phyloP scores from a whole-genome alignment of 2,329 filamentous ascomycete species.

The Pseudogymnoascus sp. region DNA sequence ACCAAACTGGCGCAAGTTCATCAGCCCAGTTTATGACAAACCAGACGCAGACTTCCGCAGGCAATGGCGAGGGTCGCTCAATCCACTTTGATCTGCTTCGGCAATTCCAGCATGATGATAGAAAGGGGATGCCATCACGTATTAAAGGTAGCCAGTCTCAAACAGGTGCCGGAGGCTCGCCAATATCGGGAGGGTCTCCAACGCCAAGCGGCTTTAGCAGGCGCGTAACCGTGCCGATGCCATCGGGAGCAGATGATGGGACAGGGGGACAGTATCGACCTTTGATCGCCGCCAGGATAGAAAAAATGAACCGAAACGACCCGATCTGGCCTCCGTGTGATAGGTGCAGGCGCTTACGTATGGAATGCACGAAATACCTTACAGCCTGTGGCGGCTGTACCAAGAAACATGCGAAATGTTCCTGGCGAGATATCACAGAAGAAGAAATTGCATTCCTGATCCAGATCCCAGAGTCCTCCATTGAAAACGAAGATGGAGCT shows the following conservation, averaged over 20 bases:
- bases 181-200: background rate
- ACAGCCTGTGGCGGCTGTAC: constrained; percentile 83
- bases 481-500: background rate
- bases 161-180: constrained; percentile 16
- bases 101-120: constrained; percentile 37
- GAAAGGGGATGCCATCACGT: constrained; percentile 22
- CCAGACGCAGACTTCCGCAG: background rate
- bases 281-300: constrained; percentile 66
- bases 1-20: constrained; percentile 13
- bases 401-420: constrained; percentile 82
- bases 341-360: constrained; percentile 67
- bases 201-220: constrained; percentile 11
- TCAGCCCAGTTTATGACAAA: background rate
- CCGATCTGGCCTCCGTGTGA: constrained; percentile 76
- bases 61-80: constrained; percentile 18
- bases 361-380: constrained; percentile 76
- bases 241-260: constrained; percentile 21
- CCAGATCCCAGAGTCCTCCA: constrained; percentile 4
- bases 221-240: background rate
- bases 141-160: constrained; percentile 15
- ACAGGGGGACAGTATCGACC: constrained; percentile 39
- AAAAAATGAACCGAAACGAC: constrained; percentile 64
- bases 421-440: constrained; percentile 72
- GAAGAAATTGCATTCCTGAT: constrained; percentile 43
- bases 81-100: constrained; percentile 47